Evolutionary conservation across 2,329 filamentous ascomycete genomes (phyloP).

Genomic region (Botrytis squamosa): DNA sequence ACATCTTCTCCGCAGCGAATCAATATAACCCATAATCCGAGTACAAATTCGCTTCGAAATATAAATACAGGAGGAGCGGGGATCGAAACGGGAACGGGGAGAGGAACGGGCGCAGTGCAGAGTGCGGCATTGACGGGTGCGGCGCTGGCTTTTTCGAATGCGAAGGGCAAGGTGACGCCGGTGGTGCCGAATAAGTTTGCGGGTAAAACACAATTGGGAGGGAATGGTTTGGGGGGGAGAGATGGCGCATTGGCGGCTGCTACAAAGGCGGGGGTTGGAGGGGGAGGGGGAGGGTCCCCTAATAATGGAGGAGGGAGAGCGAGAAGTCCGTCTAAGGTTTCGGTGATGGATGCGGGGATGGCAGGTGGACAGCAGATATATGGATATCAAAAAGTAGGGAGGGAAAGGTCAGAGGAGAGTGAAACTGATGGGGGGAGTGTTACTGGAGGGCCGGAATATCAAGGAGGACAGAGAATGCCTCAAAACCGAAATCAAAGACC

Average conservation of each 20-base stretch:
- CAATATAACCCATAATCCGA: background rate
- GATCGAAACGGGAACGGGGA: background rate
- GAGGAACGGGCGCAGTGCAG: background rate
- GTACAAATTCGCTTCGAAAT: conserved; percentile 3
- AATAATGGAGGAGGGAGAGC: conserved; percentile 14
- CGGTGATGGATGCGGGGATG: conserved; percentile 1
- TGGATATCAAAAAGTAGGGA: conserved; percentile 14
- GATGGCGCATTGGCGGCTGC: conserved; percentile 48
- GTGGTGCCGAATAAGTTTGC: background rate
- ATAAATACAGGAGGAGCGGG: background rate
- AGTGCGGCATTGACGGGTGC: conserved; percentile 15
- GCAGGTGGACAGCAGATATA: background rate
- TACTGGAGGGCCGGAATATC: background rate
- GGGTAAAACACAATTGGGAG: background rate
- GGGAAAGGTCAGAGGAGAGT: conserved; percentile 17
- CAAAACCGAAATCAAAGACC: conserved; percentile 11
- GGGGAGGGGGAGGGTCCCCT: conserved; percentile 1
- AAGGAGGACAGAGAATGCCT: background rate
- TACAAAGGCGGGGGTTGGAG: conserved; percentile 37
- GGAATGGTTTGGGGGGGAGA: conserved; percentile 36
- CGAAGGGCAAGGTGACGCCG: background rate
- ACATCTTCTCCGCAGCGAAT: background rate
- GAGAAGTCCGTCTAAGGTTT: conserved; percentile 20
- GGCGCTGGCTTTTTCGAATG: conserved; percentile 11
- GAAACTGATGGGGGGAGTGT: conserved; percentile 3